Evolutionary conservation across 371 early-diverging fungal species (phyloP).

Genomic region (Mucor indicus): DNA sequence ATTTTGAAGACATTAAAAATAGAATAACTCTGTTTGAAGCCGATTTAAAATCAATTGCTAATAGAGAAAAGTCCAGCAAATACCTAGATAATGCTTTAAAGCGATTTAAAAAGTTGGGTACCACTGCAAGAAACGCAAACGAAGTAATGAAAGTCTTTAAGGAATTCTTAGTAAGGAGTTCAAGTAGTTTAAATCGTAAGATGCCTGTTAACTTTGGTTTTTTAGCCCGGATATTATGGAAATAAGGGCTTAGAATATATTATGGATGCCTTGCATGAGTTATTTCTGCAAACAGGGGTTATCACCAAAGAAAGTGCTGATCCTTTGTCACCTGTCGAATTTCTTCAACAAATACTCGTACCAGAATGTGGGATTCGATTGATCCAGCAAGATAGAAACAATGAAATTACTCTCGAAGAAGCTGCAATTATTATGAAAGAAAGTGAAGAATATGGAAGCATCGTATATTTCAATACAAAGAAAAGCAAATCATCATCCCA

Average conservation of each 20-base stretch:
- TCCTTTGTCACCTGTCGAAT: constrained; percentile 57
- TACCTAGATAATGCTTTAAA: constrained; percentile 26
- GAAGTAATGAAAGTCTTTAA: constrained; percentile 32
- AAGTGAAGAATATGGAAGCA: constrained; percentile 49
- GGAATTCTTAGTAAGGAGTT: constrained; percentile 27
- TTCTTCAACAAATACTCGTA: constrained; percentile 58
- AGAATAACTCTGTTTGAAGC: constrained; percentile 23
- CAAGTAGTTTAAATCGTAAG: too few species aligned
- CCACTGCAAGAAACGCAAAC: constrained; percentile 37
- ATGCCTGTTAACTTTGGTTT: not conserved
- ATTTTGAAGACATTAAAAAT: constrained; percentile 23
- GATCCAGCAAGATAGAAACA: constrained; percentile 46
- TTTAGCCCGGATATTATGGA: constrained; percentile 67
- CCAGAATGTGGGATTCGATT: constrained; percentile 57
- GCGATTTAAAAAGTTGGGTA: constrained; percentile 30
- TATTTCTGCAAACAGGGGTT: constrained; percentile 37
- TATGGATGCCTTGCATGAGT: constrained; percentile 28
- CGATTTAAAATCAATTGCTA: constrained; percentile 33
- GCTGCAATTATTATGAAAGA: constrained; percentile 47
- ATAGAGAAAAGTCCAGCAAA: constrained; percentile 12
- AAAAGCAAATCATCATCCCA: too few species aligned
- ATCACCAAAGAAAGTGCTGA: constrained; percentile 26
- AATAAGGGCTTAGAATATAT: constrained; percentile 46
- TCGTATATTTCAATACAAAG: constrained; percentile 37
- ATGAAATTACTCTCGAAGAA: constrained; percentile 18